Conservation (phyloP, 768 basidiomycete species). For the Mycena haematopus region DNA sequence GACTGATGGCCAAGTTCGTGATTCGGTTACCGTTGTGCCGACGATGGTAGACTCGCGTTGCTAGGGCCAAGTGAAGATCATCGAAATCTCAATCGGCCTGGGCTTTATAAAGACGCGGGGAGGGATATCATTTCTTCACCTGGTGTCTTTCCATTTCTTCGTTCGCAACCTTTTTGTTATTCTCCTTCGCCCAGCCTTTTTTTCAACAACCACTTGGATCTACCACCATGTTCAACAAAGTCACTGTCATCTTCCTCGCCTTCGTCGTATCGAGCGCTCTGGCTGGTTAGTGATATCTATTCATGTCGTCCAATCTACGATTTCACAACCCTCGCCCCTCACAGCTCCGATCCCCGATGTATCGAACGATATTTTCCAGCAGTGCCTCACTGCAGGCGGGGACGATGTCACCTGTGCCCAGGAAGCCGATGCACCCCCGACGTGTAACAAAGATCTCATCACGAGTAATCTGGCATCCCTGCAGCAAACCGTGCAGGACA, state of each 20-base stretch:
- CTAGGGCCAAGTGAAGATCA: too few relatives aligned
- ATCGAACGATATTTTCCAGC: background rate
- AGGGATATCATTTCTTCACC: background rate
- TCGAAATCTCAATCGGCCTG: too few relatives aligned
- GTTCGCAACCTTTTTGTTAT: background rate
- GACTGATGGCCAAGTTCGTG: too few relatives aligned
- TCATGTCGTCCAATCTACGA: background rate
- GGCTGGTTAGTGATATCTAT: background rate
- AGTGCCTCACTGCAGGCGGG: background rate
- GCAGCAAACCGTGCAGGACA: background rate
- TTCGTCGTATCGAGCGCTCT: background rate
- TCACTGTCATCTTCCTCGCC: background rate
- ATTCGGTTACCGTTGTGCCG: too few relatives aligned
- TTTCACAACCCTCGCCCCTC: background rate
- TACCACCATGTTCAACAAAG: conserved; percentile 12
- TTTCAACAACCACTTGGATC: background rate
- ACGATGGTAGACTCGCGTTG: too few relatives aligned
- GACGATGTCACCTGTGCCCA: background rate
- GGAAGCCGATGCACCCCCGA: background rate
- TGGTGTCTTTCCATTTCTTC: conserved; percentile 7
- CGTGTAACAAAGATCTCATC: conserved; percentile 3
- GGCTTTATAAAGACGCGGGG: too few relatives aligned
- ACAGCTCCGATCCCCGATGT: background rate
- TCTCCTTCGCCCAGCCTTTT: background rate
- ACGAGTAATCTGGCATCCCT: background rate